These are phyloP conservation scores for Pseudogymnoascus verrucosus DNA, from an alignment of 2,329 filamentous ascomycete genomes.

Conservation along the genomic window DNA sequence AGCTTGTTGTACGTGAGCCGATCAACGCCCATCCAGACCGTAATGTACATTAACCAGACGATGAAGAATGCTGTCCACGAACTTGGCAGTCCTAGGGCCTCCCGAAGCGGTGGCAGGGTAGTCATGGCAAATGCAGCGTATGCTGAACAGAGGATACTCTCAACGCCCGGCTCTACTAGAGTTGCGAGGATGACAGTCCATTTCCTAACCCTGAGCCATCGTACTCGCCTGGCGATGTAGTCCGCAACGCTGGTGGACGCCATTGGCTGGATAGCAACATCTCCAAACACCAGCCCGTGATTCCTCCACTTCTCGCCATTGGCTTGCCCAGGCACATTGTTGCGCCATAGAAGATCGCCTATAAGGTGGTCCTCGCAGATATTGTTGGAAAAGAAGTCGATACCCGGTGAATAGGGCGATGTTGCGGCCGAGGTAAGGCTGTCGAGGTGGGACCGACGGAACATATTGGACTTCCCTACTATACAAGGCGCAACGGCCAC, in stretches of 20 bases:
- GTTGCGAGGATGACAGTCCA: constrained; percentile 88
- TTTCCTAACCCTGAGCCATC: constrained; percentile 90
- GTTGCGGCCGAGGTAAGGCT: constrained; percentile 46
- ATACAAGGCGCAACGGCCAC: constrained; percentile 86
- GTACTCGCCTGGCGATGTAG: constrained; percentile 72
- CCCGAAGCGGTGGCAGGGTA: constrained; percentile 56
- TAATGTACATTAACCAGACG: constrained; percentile 59
- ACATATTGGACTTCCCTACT: constrained; percentile 98
- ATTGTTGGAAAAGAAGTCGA: constrained; percentile 90
- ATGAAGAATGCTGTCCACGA: constrained; percentile 60
- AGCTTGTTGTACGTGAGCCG: constrained; percentile 64
- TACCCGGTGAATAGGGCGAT: constrained; percentile 49
- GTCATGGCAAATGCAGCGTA: constrained; percentile 76
- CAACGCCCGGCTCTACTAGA: constrained; percentile 84
- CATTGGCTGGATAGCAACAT: constrained; percentile 85
- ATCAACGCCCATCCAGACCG: constrained; percentile 68
- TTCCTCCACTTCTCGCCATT: constrained; percentile 41
- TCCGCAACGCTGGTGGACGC: constrained; percentile 67
- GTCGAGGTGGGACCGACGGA: constrained; percentile 83
- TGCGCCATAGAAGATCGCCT: constrained; percentile 81
- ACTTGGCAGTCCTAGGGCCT: constrained; percentile 43
- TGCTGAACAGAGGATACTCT: constrained; percentile 74
- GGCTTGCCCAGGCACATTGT: constrained; percentile 43
- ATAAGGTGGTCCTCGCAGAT: constrained; percentile 98
- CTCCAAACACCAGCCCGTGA: constrained; percentile 76